Base-by-base conservation (phyloP, 2,329 filamentous ascomycete species). In the Magnaporthiopsis poae region DNA sequence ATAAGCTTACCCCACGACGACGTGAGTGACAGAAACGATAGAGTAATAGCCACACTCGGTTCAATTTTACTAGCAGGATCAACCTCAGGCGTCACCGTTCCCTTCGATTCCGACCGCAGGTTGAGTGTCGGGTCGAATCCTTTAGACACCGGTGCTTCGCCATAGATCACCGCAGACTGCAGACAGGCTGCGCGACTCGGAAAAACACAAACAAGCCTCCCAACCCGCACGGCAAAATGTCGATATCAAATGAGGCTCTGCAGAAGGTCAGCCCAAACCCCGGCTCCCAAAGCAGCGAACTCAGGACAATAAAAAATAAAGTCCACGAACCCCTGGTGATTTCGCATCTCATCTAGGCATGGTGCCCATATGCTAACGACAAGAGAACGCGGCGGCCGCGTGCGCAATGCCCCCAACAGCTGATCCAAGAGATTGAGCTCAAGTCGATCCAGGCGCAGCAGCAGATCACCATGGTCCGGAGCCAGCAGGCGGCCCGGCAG, bases 401-500 rank as follows among this genome's bases (percentile, higher is more conserved):
- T 56, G 21, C 46, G 31, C 31, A 31, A 56, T n/a, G 46, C 18
- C n/a, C 18, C n/a, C 18, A 56, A 21, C 39, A 97, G 94, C 83
- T 97, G 69, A 87, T 96, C 73, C 90, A 91, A 77, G 95, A 98
- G 80, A 97, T 98, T 73, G 92, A 97, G 80, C 88, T 89, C 70
- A 95, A 96, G 77, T 93, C 93, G 18, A 81, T 91, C 60, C 88
- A 89, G 69, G 91, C 95, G 21, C 92, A 96, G 78, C 93, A 98
- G 79, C 93, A 98, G 78, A 94, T 98, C 74, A 85, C 87, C 70
- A 84, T 96, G 68, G 91, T 94, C 69, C 90, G 90, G 73, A 86
- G 90, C 13, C 93, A 97, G 77, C 90, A 96, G 71, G 85, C 88
- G 9, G 83, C 87, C 68, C 96, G 96, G 79, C 91, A 94, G 77